Evolutionary conservation across 2,329 filamentous ascomycete genomes (phyloP), one percentile per base, ranked within the genome.

Genomic region (Penicillium frequentans): DNA sequence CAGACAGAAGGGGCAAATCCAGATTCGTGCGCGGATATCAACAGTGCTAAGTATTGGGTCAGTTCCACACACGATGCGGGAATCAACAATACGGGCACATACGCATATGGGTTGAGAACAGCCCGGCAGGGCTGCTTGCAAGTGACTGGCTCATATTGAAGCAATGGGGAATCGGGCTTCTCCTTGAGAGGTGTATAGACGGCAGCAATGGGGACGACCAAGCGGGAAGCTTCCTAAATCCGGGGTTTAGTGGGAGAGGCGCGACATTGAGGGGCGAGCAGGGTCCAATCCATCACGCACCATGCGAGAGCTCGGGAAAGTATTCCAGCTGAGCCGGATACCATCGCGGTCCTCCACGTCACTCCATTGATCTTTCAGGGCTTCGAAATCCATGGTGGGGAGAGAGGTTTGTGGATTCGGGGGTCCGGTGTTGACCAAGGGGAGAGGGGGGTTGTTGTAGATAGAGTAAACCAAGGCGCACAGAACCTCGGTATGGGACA

Each of bases 281-380:
- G 23, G 33, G 21, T 21, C 54, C 60, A 49, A 50, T 37, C 27
- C 29, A 58, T 48, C 55, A 79, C 84, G 68, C 68, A 91, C 93
- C 92, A 99, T 97, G 75, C 95, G 91, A 71, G 93, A 93, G 81
- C 93, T 97, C 49, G 95, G 95, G 72, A 99, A 96, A 60, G 96
- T 96, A 75, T 99, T 99, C 95, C 95, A 99, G 79, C 93, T 97
- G 65, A 99, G 84, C 62, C 95, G 88, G 71, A 98, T 86, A 60
- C 95, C 95, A 86, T 99, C 95, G 67, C 91, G 88, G 72, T 99
- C 95, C 81, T 99, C 95, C 57, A 96, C 88, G 75, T 97, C 92
- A 71, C 89, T 91, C 93, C 93, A 97, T 80, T 93, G 90, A 78
- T 97, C 93, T 80, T 97, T 97, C 66, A 96, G 81, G 66, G 87